Base-by-base conservation (phyloP, 805 yeast genomes). In the Pichia deserticola region DNA sequence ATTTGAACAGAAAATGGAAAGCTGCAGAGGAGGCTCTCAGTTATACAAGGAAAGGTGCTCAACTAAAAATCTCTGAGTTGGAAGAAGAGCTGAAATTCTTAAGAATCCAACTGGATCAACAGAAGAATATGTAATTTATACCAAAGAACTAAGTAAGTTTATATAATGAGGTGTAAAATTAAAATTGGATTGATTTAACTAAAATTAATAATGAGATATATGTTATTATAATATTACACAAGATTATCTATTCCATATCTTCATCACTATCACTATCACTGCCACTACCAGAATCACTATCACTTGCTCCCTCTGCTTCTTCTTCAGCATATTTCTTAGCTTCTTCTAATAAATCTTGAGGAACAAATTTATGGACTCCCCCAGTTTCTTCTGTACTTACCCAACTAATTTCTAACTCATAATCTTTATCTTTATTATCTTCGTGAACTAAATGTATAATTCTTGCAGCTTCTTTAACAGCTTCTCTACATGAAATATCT, bases 341-440 rank as follows among this genome's bases (percentile, higher is more conserved):
- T 67, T 87, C 96, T 45, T 80, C 80, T 48, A 89, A 73, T 55
- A 92, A 67, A 15, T 81, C 92, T 40, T 78, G 82, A 28, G 96
- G 95, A 40, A 93, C 87, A 57, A 79, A 77, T 64, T 81, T 78
- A 66, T 93, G 98, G 52, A 73, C 65, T 15, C 97, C 95, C 5
- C 76, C 77, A 7, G 97, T 92, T 61, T 84, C 92, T 32, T 78
- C 76, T 36, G 65, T 62, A 36, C 92, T 81, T 48, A 82, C 81
- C 99, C 99, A 93, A 57, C 93, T 79, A 61, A 93, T 76, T 64
- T 93, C 99, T 56, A 93, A 76, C 70, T 93, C 99, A 64, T 89
- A 93, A 52, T 90, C 98, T 69, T 92, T 93, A 66, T 93, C 99
- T 68, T 92, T 93, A 69, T 89, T 89, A 63, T 93, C 99, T 70